phyloP scores from a whole-genome alignment of 176 grass and related monocot genomes.

The bread wheat (Triticum aestivum) region DNA sequence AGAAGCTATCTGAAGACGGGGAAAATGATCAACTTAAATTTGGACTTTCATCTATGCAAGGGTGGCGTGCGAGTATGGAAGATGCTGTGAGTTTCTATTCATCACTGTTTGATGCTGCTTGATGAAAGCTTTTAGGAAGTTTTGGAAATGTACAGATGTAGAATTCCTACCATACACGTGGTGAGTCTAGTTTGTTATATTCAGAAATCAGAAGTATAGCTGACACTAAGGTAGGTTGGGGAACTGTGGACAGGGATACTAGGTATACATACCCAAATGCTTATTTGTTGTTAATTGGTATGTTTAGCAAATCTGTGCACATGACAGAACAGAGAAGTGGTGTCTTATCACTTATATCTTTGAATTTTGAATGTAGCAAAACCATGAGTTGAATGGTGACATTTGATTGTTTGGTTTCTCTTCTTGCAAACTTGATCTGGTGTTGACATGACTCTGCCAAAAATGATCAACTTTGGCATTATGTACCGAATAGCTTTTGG shows the following conservation, averaged over 20 bases:
- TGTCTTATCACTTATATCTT: background rate
- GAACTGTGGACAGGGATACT: background rate
- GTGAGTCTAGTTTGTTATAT: background rate
- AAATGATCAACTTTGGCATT: background rate
- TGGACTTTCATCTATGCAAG: conserved; percentile 96
- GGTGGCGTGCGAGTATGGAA: conserved; percentile 94
- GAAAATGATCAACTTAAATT: conserved; percentile 69
- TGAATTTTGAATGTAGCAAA: background rate
- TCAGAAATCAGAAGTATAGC: background rate
- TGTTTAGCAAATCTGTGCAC: background rate
- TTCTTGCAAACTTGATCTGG: background rate
- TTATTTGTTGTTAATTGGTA: background rate
- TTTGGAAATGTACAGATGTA: background rate
- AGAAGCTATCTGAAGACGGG: conserved; percentile 82
- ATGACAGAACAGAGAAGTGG: background rate
- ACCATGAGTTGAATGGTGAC: background rate
- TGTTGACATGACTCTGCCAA: background rate
- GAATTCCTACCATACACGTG: background rate
- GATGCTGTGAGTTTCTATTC: conserved; percentile 74
- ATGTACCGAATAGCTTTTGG: background rate
- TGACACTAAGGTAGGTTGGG: background rate
- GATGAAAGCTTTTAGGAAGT: background rate
- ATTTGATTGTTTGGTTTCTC: background rate
- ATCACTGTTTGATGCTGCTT: background rate
- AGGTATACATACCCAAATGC: background rate